phyloP scores from a whole-genome alignment of 148 eudicot species.

The Rhododendron griersonianum region DNA sequence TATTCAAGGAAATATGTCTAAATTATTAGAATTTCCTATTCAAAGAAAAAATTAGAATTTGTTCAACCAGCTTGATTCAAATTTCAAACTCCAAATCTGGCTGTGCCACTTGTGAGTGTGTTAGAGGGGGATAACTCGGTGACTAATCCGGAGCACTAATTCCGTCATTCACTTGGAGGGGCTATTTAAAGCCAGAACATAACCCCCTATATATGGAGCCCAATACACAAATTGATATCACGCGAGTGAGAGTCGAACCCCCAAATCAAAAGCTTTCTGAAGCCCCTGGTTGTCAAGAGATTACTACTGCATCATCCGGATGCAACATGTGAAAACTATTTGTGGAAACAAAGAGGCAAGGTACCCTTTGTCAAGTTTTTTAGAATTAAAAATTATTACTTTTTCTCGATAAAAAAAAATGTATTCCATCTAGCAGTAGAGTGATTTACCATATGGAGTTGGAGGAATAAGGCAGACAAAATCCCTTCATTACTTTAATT shows the following conservation, averaged over 20 bases:
- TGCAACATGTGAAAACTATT: not conserved
- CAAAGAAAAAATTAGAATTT: not conserved
- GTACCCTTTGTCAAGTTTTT: no score
- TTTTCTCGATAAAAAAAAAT: no score
- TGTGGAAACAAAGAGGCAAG: not conserved
- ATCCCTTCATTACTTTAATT: no score
- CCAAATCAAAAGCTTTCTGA: no score
- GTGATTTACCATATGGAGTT: not conserved
- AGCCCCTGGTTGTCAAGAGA: no score
- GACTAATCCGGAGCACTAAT: no score
- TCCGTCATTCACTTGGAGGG: no score
- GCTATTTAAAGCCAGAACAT: no score
- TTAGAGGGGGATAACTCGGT: not conserved
- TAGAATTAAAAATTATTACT: no score
- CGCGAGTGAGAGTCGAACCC: not conserved
- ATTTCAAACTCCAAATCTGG: not conserved
- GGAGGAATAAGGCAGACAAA: not conserved
- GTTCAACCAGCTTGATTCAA: not conserved
- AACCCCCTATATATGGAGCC: no score
- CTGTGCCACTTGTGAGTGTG: not conserved
- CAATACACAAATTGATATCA: not conserved
- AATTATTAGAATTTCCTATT: not conserved
- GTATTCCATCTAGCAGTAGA: not conserved
- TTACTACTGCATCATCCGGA: not conserved
- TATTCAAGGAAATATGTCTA: no score